Conservation (phyloP, 768 basidiomycete genomes). For the Mycena vitilis region DNA sequence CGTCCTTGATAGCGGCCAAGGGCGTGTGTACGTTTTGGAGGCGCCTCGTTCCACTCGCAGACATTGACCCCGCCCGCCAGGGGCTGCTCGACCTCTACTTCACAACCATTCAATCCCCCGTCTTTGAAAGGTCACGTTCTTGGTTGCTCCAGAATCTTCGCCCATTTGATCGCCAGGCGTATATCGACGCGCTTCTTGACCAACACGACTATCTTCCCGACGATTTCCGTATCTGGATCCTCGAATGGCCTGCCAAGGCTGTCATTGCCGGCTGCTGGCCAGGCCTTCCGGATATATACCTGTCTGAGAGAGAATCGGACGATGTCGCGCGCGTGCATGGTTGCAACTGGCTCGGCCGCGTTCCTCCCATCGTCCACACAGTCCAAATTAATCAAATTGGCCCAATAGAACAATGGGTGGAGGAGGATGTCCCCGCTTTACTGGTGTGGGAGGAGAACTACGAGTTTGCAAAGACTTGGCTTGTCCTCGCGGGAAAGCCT, state of each 20-base stretch:
- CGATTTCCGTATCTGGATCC: constrained; percentile 40
- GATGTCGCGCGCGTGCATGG: neutral
- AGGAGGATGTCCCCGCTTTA: neutral
- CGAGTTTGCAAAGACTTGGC: neutral
- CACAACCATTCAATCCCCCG: constrained; percentile 30
- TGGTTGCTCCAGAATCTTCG: constrained; percentile 29
- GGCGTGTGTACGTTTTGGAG: constrained; percentile 40
- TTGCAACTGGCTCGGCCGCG: constrained; percentile 1
- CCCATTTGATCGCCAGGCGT: constrained; percentile 33
- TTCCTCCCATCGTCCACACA: constrained; percentile 7
- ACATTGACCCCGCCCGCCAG: constrained; percentile 35
- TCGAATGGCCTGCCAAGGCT: constrained; percentile 42
- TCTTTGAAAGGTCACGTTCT: constrained; percentile 33
- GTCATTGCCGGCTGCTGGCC: constrained; percentile 39
- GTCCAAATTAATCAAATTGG: neutral
- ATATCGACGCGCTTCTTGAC: constrained; percentile 30
- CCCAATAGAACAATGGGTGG: neutral
- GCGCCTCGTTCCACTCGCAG: constrained; percentile 21
- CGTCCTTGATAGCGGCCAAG: constrained; percentile 35
- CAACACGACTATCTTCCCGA: constrained; percentile 34
- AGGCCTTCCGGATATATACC: constrained; percentile 25
- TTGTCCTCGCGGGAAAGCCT: neutral
- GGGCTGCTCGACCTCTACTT: constrained; percentile 38
- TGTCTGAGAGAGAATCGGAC: neutral
- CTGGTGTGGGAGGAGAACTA: neutral